phyloP scores from a whole-genome alignment of 2,329 filamentous ascomycete species.

The Fusarium haematococcum region DNA sequence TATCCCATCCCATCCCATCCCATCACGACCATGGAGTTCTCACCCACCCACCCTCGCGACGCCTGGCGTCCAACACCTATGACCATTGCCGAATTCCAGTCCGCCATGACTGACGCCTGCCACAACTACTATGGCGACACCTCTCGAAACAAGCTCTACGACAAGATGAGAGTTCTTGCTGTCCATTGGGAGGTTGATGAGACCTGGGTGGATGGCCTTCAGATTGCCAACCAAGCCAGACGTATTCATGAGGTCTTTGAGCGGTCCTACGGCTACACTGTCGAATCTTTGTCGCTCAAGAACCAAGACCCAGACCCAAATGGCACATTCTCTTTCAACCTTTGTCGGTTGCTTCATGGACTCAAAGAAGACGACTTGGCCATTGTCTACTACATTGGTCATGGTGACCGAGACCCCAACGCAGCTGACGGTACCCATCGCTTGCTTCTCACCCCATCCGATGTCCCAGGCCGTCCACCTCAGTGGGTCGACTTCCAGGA shows the following conservation, averaged over 20 bases:
- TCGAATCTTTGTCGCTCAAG: not conserved
- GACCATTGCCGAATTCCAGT: not conserved
- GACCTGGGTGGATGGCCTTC: not conserved
- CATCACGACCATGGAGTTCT: not conserved
- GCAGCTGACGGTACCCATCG: too few species aligned
- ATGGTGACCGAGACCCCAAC: too few species aligned
- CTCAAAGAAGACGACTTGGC: not conserved
- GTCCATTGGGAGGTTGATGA: not conserved
- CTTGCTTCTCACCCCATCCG: too few species aligned
- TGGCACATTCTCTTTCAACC: not conserved
- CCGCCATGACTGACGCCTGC: not conserved
- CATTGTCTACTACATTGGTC: not conserved
- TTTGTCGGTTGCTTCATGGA: not conserved
- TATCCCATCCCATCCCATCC: not conserved
- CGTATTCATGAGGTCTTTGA: not conserved
- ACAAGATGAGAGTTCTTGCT: not conserved
- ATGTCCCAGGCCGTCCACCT: too few species aligned
- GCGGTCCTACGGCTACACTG: not conserved
- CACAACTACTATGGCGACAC: not conserved
- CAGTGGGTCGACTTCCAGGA: not conserved
- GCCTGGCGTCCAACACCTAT: not conserved
- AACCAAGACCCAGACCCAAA: not conserved
- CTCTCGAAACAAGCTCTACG: not conserved
- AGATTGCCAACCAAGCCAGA: not conserved
- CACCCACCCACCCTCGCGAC: not conserved